A percentile compares a stretch with the other conserved stretches of the same genome.
Conservation (phyloP, 1,139 yeast species). For the Diutina rugosa region DNA sequence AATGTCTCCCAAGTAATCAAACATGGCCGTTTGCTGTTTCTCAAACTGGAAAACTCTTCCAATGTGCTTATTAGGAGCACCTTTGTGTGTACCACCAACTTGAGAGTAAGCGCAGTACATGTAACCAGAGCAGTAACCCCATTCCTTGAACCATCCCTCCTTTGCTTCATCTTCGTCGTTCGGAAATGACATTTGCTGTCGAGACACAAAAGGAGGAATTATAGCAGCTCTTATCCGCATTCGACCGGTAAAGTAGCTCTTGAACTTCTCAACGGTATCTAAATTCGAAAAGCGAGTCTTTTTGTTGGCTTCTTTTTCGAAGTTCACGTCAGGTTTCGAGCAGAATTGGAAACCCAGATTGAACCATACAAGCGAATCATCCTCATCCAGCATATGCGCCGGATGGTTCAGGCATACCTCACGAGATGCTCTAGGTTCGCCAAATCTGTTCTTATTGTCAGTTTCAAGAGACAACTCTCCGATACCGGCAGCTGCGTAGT, state of each 20-base stretch:
- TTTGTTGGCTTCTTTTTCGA: slow-evolving; percentile 4
- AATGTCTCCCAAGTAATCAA: neutral
- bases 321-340: slow-evolving; percentile 5
- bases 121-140: slow-evolving; percentile 20
- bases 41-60: neutral
- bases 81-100: slow-evolving; percentile 12
- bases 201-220: slow-evolving; percentile 16
- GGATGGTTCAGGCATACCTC: slow-evolving; percentile 28
- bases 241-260: slow-evolving; percentile 13
- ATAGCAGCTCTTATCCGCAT: slow-evolving; percentile 16
- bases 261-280: slow-evolving; percentile 12
- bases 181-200: neutral
- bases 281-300: slow-evolving; percentile 4
- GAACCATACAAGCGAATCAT: slow-evolving; percentile 7
- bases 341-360: slow-evolving; percentile 9
- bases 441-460: neutral
- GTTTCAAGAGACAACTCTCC: slow-evolving; percentile 26
- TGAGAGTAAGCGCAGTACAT: slow-evolving; percentile 27
- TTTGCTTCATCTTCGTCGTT: slow-evolving; percentile 17
- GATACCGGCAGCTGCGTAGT: slow-evolving; percentile 23
- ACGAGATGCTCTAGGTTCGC: slow-evolving; percentile 3
- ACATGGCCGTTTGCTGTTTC: neutral
- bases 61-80: neutral
- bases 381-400: slow-evolving; percentile 15
- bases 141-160: slow-evolving; percentile 16